Conservation (phyloP, 148 eudicot genomes). For the Camellia granthamiana region DNA sequence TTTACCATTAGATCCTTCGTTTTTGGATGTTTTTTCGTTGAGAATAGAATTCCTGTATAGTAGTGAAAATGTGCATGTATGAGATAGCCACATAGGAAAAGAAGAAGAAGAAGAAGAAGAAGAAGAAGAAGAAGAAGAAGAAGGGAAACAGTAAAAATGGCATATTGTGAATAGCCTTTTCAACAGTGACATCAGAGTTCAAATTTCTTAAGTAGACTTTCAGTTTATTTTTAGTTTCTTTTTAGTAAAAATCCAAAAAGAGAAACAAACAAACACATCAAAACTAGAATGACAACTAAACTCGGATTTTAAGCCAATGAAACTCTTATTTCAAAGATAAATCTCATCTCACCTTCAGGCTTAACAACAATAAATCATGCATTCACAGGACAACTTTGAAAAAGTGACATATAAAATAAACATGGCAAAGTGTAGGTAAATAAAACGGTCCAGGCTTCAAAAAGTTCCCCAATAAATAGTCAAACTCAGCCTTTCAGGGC, state of each 20-base stretch:
- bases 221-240: no score
- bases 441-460: not conserved
- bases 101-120: no score
- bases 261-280: not conserved
- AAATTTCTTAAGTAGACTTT: not conserved
- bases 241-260: not conserved
- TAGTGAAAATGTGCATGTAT: slow-evolving; percentile 17
- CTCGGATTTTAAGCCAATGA: not conserved
- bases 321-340: slow-evolving; percentile 1
- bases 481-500: not conserved
- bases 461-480: no score
- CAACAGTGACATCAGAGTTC: not conserved
- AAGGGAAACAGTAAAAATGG: not conserved
- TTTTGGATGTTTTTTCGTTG: slow-evolving; percentile 77
- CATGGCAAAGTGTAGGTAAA: not conserved
- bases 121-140: no score
- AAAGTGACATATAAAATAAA: not conserved
- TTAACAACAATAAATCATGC: not conserved
- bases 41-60: slow-evolving; percentile 65
- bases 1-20: slow-evolving; percentile 91
- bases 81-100: slow-evolving; percentile 5
- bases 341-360: not conserved
- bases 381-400: not conserved
- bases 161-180: slow-evolving; percentile 8
- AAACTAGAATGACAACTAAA: not conserved